Base-by-base conservation (phyloP, 78 protist genomes). In the Dictyostelium capitatum region DNA sequence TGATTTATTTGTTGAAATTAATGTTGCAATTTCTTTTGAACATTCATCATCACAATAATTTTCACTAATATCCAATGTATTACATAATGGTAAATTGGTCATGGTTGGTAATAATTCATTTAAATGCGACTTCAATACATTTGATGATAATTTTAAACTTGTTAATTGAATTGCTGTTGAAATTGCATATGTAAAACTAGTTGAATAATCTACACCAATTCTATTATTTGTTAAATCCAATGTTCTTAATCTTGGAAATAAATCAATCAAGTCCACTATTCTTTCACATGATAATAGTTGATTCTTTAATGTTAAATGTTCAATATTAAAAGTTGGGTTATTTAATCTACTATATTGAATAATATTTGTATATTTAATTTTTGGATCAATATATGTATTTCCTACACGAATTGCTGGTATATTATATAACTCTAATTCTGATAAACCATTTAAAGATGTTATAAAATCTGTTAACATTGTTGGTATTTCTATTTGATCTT, bases 281-380 rank as follows among this genome's bases (percentile, higher is more conserved):
- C 20, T 67, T 28, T 67, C 75, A 32, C 75, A 67, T 32, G 75
- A 32, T 4, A 67, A 30, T 14, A 67, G 15, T 67, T 67, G 75
- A 67, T 67, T 67, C 75, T 67, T 67, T 67, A 67, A 32, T 4
- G n/a, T 30, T 62, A 62, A 11, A 62, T 62, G 70, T 62, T 62
- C 43, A 67, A 67, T 67, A 15, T 8, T 12, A 67, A 47, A 67
- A 3, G 43, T 37, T 37, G 43, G 2, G 2, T 37, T 2, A 37
- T 37, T 37, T 37, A 37, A 37, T 15, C 2, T 15, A 30, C 46
- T 30, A 62, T 62, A 62, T 4, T 62, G n/a, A 25, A 67, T 14
- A 37, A 37, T 37, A 37, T 37, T 37, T 6, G 20, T 32, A 32
- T 11, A 25, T 37, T 37, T 37, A 37, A 37, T 37, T 3, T 37